Base-by-base conservation (phyloP, 768 basidiomycete genomes). In the Suillus plorans region DNA sequence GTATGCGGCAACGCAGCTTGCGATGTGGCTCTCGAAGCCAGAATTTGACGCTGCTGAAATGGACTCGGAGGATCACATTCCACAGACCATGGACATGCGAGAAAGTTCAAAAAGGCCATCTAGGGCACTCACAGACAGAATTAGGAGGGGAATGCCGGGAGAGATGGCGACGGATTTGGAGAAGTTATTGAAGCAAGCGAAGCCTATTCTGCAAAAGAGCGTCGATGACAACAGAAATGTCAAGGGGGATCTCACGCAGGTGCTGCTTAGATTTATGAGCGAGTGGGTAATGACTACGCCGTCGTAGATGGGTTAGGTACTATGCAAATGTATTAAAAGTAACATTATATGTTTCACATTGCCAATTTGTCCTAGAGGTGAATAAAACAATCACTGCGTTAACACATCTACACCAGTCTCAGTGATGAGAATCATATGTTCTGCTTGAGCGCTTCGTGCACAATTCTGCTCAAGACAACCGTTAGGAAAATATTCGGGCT, bases 391-490 rank as follows among this genome's bases (percentile, higher is more conserved):
- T 77, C 59, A 81, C 60, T 66, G 68, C 34, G 95, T 97, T 39
- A 97, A 80, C 6, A 96, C 85, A 3, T 95, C 92, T n/a, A 80
- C 87, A 0, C 92, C 92, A 7, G 72, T 77, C 41, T 93, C 82
- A 1, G 93, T 95, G 62, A 97, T 91, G 36, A 95, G 79, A 8
- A 97, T 79, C 85, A 89, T 95, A 74, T 96, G 94, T 73, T 97
- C 94, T 18, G 89, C 89, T 76, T 95, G 93, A 3, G 94, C 93
- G 61, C 88, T 85, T 34, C 94, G 83, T 1, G 90, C 91, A 59
- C 92, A 91, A 63, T 89, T 90, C 92, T 94, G 64, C 37, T 37
- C 55, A 25, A 58, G 5, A 56, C 34, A 4, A 31, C 25, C 13
- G 3, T 39, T 71, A 44, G 69, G 55, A 41, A 16, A 37, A 12